A percentile compares a stretch with the other conserved stretches of the same genome.
Evolutionary conservation across 208 protist species (phyloP).

Genomic region (Acanthamoeba healyi): DNA sequence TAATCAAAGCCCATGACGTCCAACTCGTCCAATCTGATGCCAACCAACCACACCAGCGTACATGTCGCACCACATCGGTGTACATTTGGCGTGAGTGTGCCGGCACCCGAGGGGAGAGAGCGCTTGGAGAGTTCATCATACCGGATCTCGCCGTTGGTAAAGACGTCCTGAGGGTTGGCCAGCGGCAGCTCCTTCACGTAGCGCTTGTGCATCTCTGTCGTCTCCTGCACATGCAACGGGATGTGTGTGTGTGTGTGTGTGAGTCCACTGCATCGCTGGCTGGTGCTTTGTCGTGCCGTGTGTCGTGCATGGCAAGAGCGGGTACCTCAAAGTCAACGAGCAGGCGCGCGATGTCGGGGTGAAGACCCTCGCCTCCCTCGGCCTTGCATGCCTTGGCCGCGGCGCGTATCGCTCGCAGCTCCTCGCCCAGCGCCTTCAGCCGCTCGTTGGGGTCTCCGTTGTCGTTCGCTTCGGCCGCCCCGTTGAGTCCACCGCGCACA

Average conservation of each 20-base stretch:
- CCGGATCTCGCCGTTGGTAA: conserved; percentile 68
- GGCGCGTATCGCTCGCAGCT: background rate
- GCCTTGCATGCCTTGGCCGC: background rate
- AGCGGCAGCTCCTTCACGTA: conserved; percentile 44
- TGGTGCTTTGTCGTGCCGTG: no score
- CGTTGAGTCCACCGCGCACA: background rate
- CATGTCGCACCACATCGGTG: no score
- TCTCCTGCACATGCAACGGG: background rate
- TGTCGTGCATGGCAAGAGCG: no score
- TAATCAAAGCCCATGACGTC: conserved; percentile 83
- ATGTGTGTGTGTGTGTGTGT: background rate
- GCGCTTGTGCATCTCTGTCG: conserved; percentile 30
- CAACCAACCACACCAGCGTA: no score
- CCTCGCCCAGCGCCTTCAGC: background rate
- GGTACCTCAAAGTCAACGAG: conserved; percentile 19
- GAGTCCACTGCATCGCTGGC: background rate
- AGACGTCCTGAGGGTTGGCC: conserved; percentile 39
- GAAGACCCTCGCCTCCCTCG: background rate
- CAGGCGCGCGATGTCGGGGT: conserved; percentile 49
- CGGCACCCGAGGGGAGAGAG: no score
- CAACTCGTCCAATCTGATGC: conserved; percentile 60
- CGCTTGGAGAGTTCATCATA: background rate
- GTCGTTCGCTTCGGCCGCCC: background rate
- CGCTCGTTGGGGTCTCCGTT: background rate
- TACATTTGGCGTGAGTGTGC: no score